A percentile compares a stretch with the other conserved stretches of the same genome.
These are phyloP conservation scores for Candida maltosa DNA, from an alignment of 805 yeast genomes.

Conservation along the genomic window DNA sequence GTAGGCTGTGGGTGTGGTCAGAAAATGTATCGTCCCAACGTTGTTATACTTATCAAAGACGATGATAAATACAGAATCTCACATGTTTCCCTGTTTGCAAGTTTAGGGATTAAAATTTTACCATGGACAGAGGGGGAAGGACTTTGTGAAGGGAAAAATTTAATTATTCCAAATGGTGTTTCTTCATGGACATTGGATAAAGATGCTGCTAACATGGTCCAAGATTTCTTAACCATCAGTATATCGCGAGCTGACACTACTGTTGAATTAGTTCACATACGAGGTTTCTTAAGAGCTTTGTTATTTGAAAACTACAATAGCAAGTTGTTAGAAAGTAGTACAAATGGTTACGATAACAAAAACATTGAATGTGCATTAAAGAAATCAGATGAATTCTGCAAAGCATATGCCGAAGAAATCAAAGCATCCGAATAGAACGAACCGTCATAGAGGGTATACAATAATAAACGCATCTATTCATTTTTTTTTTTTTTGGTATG, in stretches of 20 bases:
- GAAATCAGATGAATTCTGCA: slow-evolving; percentile 24
- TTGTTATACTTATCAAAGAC: slow-evolving; percentile 26
- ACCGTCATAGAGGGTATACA: too few species aligned
- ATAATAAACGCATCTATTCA: too few species aligned
- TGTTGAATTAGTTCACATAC: slow-evolving; percentile 30
- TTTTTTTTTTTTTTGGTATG: too few species aligned
- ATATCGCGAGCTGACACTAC: slow-evolving; percentile 37
- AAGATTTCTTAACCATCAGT: slow-evolving; percentile 29
- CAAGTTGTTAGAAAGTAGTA: not conserved
- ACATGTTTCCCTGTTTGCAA: slow-evolving; percentile 30
- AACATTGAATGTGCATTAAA: slow-evolving; percentile 29
- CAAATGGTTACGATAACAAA: slow-evolving; percentile 17
- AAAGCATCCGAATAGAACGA: too few species aligned
- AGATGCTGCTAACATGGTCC: slow-evolving; percentile 7
- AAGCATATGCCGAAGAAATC: slow-evolving; percentile 24
- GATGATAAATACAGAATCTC: slow-evolving; percentile 19
- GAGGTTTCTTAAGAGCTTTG: slow-evolving; percentile 21
- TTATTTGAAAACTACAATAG: too few species aligned
- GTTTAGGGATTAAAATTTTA: slow-evolving; percentile 27
- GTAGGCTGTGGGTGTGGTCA: slow-evolving; percentile 43
- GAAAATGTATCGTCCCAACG: slow-evolving; percentile 42
- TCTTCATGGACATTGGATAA: slow-evolving; percentile 19
- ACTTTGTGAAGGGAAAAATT: slow-evolving; percentile 23
- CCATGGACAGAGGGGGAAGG: slow-evolving; percentile 26
- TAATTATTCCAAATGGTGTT: slow-evolving; percentile 33